phyloP scores from a whole-genome alignment of 805 yeast genomes.

The Candida railenensis region DNA sequence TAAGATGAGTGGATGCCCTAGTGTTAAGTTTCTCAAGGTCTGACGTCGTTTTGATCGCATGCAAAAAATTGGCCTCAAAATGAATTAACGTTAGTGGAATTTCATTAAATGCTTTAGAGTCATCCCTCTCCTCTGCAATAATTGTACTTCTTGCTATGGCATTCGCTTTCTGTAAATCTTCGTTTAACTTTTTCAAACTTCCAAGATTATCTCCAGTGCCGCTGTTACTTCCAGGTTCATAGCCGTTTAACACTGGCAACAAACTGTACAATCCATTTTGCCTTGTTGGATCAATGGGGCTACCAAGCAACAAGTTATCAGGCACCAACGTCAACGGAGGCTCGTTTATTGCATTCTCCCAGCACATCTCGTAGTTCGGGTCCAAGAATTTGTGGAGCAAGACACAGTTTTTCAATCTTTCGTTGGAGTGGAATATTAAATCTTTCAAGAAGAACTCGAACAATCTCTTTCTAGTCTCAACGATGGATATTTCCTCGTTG shows the following conservation, averaged over 20 bases:
- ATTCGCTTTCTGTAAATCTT: constrained; percentile 30
- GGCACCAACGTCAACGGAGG: constrained; percentile 47
- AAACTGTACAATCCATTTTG: constrained; percentile 54
- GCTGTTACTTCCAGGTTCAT: constrained; percentile 1
- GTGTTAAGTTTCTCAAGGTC: constrained; percentile 38
- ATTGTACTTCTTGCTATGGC: constrained; percentile 6
- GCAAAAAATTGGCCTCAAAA: constrained; percentile 34
- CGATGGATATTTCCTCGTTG: constrained; percentile 33
- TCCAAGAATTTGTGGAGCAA: constrained; percentile 49
- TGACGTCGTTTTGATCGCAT: constrained; percentile 28
- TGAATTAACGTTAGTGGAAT: constrained; percentile 32
- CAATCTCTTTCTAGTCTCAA: constrained; percentile 49
- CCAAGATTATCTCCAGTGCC: constrained; percentile 26
- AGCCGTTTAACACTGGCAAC: constrained; percentile 42
- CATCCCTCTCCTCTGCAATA: background rate
- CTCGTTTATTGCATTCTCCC: constrained; percentile 51
- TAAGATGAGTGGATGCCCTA: constrained; percentile 40
- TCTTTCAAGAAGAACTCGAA: constrained; percentile 44
- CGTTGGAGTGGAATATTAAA: constrained; percentile 29
- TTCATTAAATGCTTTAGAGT: constrained; percentile 13
- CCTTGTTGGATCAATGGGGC: constrained; percentile 50
- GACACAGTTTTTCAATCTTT: constrained; percentile 31
- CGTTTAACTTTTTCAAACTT: constrained; percentile 31
- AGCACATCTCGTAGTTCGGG: constrained; percentile 47
- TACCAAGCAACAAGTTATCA: constrained; percentile 46